Evolutionary conservation across 805 yeast genomes (phyloP).

Genomic region (Wickerhamiella nectarea): DNA sequence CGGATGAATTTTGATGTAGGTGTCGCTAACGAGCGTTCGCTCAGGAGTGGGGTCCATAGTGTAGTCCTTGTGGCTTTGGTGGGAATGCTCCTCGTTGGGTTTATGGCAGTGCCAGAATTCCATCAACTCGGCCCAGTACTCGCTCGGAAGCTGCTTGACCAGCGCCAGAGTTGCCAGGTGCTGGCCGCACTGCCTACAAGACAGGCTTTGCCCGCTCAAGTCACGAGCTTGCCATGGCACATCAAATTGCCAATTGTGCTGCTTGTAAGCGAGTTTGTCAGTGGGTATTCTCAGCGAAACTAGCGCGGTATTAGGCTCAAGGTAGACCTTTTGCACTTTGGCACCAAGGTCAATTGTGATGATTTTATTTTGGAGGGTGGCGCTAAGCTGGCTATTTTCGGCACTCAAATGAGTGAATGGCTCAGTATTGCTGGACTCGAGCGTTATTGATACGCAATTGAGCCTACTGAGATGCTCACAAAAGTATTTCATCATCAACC

Average conservation of each 20-base stretch:
- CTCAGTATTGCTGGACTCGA: background rate
- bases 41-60: slow-evolving; percentile 29
- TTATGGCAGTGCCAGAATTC: slow-evolving; percentile 94
- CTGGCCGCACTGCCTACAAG: slow-evolving; percentile 1
- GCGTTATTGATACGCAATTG: background rate
- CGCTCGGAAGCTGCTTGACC: slow-evolving; percentile 67
- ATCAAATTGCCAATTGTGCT: slow-evolving; percentile 4
- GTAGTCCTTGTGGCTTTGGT: slow-evolving; percentile 17
- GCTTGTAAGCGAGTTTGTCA: background rate
- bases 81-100: slow-evolving; percentile 20
- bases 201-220: background rate
- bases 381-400: background rate
- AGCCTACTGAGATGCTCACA: slow-evolving; percentile 6
- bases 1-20: slow-evolving; percentile 36
- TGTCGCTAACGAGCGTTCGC: slow-evolving; percentile 41
- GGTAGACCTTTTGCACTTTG: background rate
- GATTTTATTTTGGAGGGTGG: background rate
- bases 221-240: slow-evolving; percentile 7
- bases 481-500: slow-evolving; percentile 1
- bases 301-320: background rate
- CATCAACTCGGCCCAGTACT: slow-evolving; percentile 88
- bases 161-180: background rate
- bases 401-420: background rate
- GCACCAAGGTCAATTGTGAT: background rate
- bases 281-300: background rate